Evolutionary conservation across 768 basidiomycete species (phyloP), one percentile per base, ranked within the genome.

Genomic region (Polyporus arcularius): DNA sequence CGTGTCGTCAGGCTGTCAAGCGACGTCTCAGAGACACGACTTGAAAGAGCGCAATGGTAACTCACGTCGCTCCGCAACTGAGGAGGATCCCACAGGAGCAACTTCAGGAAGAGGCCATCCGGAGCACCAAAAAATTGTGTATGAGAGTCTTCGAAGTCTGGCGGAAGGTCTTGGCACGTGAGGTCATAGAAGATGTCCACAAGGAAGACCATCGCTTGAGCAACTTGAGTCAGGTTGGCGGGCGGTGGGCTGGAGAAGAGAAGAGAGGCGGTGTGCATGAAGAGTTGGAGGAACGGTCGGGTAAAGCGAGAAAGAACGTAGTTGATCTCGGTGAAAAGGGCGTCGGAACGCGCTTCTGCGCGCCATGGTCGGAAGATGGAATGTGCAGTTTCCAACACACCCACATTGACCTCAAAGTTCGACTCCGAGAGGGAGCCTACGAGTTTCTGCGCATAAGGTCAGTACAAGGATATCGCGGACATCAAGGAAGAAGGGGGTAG

Each of bases 311-410:
- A 79, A 40, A 98, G 82, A 55, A 97, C 96, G 57, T 92, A 80
- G 74, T 96, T 97, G 80, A 99, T 98, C 68, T 90, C 91, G 4
- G 87, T 81, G 78, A 88, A 98, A 48, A 99, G 86, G 42, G 82
- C 73, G 74, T 99, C 90, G 12, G 92, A 90, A 59, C 94, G 86
- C 64, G 94, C 90, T 67, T 90, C 90, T 1, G 93, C 87, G 46
- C 96, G 86, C 96, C 96, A 99, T 49, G 88, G 89, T 45, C 80
- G 84, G 78, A 98, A 98, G 68, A 99, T 98, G 41, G 94, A 96
- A 72, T 98, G 97, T 0, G 95, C 95, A 0, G 95, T 95, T 70
- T 97, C 86, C 46, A 99, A 82, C 9, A 99, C 92, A 50, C 91
- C 92, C 26, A 96, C 79, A 73, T 97, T 98, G 64, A 92, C 73